Base-by-base conservation (phyloP, 257 asterid genomes). In the Cruciata laevipes region DNA sequence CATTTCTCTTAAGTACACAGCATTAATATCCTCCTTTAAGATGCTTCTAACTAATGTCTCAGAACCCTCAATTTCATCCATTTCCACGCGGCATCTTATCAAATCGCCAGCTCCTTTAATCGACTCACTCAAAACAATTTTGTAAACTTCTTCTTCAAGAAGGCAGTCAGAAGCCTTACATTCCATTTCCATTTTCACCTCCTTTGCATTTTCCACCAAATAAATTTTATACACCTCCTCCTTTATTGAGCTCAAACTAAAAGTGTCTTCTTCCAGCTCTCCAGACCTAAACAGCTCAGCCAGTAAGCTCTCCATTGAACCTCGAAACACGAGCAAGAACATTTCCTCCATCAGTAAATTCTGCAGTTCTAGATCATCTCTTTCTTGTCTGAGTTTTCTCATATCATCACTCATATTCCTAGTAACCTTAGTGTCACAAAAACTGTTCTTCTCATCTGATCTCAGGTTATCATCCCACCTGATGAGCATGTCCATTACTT, bases 321-420 rank as follows among this genome's bases (percentile, higher is more conserved):
- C 78, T 23, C 33, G 77, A 52, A 83, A 68, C 33, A 84, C 79
- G 53, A 78, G 71, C 64, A 58, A 40, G 63, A 82, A 73, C 14
- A 72, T 76, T 56, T 88, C 87, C 79, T 88, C 86, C 68, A 75
- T 68, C 42, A 82, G 31, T 52, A 74, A 61, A n/a, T 64, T 70
- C 47, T 82, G 80, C 58, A 85, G 72, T 55, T 69, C 65, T 67
- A 79, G 35, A 23, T 61, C 75, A 53, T 76, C 82, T 27, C 71
- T 62, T 60, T 81, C 84, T 33, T 80, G 79, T 69, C 76, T 71
- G 25, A 77, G 67, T 44, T 67, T 58, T 18, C 70, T 60, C 32
- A 72, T 72, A 69, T 68, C 82, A 23, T 61, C 73, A 51, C 71
- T 59, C 6, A 52, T 67, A 23, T 49, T 53, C 33, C 52, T 53